Evolutionary conservation across 768 basidiomycete species (phyloP).

Genomic region (Hortiboletus campestris): DNA sequence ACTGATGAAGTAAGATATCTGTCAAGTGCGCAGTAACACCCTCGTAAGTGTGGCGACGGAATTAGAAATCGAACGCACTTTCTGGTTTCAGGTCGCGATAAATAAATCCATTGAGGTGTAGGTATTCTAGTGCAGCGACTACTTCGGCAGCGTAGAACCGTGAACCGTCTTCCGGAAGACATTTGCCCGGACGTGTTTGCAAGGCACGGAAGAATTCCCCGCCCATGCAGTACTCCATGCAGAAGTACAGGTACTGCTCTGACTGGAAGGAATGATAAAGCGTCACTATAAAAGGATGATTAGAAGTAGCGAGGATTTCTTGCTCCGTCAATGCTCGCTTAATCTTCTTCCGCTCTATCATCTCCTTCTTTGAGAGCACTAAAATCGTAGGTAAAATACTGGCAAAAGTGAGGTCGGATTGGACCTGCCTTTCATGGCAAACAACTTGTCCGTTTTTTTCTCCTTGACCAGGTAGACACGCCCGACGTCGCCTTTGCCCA

Average conservation of each 20-base stretch:
- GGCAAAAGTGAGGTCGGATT: background rate
- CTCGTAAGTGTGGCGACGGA: conserved; percentile 6
- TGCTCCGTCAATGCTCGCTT: conserved; percentile 98
- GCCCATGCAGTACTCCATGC: conserved; percentile 99
- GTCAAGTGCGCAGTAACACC: conserved; percentile 6
- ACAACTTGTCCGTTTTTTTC: conserved; percentile 95
- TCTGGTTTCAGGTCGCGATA: conserved; percentile 99
- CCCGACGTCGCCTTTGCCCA: conserved; percentile 99
- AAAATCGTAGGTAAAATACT: conserved; percentile 30
- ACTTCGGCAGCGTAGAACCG: conserved; percentile 99
- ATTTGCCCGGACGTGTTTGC: conserved; percentile 95
- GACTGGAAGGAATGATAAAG: conserved; percentile 99
- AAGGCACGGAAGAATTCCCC: conserved; percentile 99
- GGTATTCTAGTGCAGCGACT: conserved; percentile 93
- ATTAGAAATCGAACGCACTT: conserved; percentile 59
- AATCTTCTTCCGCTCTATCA: conserved; percentile 99
- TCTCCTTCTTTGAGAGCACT: conserved; percentile 99
- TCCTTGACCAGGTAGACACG: conserved; percentile 97
- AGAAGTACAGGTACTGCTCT: conserved; percentile 96
- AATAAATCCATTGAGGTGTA: conserved; percentile 99
- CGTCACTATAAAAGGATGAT: conserved; percentile 99
- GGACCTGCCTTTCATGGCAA: conserved; percentile 95
- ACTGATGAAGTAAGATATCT: conserved; percentile 98
- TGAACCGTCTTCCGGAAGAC: conserved; percentile 91
- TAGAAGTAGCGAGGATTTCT: conserved; percentile 97